A percentile compares a stretch with the other conserved stretches of the same genome.
phyloP scores from a whole-genome alignment of 2,329 filamentous ascomycete species.

The Dryadomyces quercus-mongolicae region DNA sequence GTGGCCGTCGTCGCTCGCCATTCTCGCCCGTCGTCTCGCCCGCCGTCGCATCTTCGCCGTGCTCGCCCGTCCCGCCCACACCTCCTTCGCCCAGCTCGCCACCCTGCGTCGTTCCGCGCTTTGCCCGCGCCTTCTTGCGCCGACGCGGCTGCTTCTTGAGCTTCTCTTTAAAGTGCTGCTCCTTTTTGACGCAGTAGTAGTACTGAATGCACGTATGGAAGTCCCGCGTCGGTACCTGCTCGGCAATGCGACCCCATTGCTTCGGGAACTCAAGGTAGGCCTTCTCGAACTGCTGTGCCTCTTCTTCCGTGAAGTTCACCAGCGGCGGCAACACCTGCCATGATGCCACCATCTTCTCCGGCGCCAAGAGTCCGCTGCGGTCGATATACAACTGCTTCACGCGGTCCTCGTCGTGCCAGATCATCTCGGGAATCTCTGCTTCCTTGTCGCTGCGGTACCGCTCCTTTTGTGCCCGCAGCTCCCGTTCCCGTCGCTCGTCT shows the following conservation, averaged over 20 bases:
- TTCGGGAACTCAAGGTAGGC: conserved; percentile 66
- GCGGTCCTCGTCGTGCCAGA: conserved; percentile 48
- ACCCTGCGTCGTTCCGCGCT: conserved; percentile 43
- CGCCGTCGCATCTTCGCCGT: conserved; percentile 36
- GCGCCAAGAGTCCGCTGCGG: conserved; percentile 49
- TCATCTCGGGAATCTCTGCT: conserved; percentile 60
- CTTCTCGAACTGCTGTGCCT: conserved; percentile 59
- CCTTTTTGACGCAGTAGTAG: conserved; percentile 71
- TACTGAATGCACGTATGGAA: conserved; percentile 76
- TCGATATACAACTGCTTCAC: conserved; percentile 50
- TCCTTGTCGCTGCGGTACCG: conserved; percentile 67
- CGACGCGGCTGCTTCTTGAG: conserved; percentile 51
- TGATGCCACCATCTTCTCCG: conserved; percentile 53
- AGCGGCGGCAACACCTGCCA: conserved; percentile 63
- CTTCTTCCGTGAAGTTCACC: conserved; percentile 63
- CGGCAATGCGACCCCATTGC: conserved; percentile 70
- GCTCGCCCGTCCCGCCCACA: conserved; percentile 18
- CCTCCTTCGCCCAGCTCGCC: conserved; percentile 51
- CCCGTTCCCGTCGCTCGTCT: conserved; percentile 57
- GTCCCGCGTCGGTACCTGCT: conserved; percentile 52
- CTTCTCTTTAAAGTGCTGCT: conserved; percentile 65
- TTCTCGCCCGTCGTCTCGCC: conserved; percentile 38
- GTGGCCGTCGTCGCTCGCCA: conserved; percentile 47
- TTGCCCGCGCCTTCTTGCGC: conserved; percentile 44
- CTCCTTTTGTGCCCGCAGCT: conserved; percentile 50